phyloP scores from a whole-genome alignment of 345 rosid species.

The Adansonia digitata region DNA sequence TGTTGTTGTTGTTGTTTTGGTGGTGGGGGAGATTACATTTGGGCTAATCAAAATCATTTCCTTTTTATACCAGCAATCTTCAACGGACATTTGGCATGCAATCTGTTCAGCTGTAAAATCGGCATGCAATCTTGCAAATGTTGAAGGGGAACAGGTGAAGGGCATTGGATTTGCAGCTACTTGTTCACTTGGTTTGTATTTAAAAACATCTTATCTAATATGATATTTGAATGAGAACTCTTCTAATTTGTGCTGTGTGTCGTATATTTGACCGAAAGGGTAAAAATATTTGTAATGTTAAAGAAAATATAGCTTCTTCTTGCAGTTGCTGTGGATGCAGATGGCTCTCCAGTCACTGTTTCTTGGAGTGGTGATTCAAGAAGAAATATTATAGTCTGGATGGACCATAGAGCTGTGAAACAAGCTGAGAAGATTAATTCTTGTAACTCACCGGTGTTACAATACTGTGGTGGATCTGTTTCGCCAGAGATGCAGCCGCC shows the following conservation, averaged over 20 bases:
- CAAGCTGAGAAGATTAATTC: conserved; percentile 95
- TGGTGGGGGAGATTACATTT: not conserved
- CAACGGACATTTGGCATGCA: conserved; percentile 97
- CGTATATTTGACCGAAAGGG: not conserved
- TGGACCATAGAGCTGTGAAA: conserved; percentile 96
- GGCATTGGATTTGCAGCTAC: conserved; percentile 92
- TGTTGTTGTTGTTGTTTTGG: too few relatives aligned
- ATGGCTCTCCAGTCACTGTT: conserved; percentile 92
- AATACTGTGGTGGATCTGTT: conserved; percentile 90
- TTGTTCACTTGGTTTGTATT: conserved; percentile 84
- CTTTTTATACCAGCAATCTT: conserved; percentile 71
- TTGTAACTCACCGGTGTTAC: conserved; percentile 63
- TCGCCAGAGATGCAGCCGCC: conserved; percentile 98
- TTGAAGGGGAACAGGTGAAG: conserved; percentile 59
- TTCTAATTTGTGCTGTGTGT: not conserved
- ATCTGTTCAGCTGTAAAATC: conserved; percentile 80
- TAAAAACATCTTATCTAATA: not conserved
- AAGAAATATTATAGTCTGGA: conserved; percentile 89
- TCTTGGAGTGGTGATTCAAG: conserved; percentile 98
- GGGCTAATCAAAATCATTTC: not conserved
- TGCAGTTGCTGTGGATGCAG: conserved; percentile 94
- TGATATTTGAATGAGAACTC: not conserved
- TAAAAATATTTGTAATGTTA: not conserved
- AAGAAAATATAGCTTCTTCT: conserved; percentile 7
- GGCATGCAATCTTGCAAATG: conserved; percentile 69